These are phyloP conservation scores for Juncus effusus DNA, from an alignment of 176 grass and related monocot species.

Conservation along the genomic window DNA sequence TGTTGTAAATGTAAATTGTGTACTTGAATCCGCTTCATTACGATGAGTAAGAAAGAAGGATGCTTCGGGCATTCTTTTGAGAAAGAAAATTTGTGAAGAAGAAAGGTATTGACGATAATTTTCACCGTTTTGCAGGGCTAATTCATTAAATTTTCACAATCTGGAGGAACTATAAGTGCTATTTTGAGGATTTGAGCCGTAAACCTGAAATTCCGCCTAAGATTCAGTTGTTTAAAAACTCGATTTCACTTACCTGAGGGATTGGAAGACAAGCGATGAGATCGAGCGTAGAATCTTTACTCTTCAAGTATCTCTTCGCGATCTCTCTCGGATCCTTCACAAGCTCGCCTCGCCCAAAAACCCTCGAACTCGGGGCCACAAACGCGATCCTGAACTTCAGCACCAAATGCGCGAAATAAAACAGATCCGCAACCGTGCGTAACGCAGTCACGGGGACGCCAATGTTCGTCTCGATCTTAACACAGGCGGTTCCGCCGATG, in stretches of 20 bases:
- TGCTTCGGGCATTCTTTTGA: background rate
- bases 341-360: constrained; percentile 82
- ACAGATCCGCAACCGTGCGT: constrained; percentile 65
- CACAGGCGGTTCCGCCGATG: constrained; percentile 37
- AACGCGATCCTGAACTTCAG: constrained; percentile 94
- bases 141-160: too few relatives aligned
- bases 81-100: background rate
- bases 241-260: constrained; percentile 48
- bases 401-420: constrained; percentile 71
- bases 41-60: background rate
- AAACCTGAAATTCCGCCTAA: too few relatives aligned
- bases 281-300: constrained; percentile 78
- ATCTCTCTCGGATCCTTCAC: constrained; percentile 83
- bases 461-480: constrained; percentile 54
- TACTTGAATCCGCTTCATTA: background rate
- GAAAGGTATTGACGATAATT: background rate
- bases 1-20: too few relatives aligned
- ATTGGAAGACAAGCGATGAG: constrained; percentile 82
- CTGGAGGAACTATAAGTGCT: too few relatives aligned
- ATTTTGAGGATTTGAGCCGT: too few relatives aligned
- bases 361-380: constrained; percentile 67
- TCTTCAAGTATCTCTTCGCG: constrained; percentile 69
- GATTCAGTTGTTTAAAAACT: background rate
- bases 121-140: constrained; percentile 1
- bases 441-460: constrained; percentile 49